These are phyloP conservation scores for Buxus sempervirens DNA, from an alignment of 164 flowering plant genomes.

Conservation along the genomic window DNA sequence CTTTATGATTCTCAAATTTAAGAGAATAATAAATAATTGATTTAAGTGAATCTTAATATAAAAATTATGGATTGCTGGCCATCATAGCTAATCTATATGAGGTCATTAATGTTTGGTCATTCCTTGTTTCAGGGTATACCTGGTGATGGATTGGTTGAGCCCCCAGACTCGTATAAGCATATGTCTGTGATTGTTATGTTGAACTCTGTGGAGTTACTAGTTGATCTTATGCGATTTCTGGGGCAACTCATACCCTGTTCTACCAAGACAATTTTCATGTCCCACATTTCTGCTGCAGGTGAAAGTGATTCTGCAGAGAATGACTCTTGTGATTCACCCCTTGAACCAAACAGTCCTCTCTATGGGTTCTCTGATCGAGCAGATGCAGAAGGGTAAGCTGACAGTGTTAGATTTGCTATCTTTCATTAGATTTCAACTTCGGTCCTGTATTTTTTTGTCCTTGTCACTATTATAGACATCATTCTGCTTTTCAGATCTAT, in stretches of 20 bases:
- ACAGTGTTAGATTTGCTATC: background rate
- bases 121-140: constrained; percentile 70
- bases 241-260: constrained; percentile 89
- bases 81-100: background rate
- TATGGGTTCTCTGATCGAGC: constrained; percentile 70
- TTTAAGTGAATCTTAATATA: too few species aligned
- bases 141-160: constrained; percentile 59
- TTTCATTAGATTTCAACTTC: background rate
- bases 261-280: constrained; percentile 72
- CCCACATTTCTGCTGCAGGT: constrained; percentile 88
- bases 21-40: too few species aligned
- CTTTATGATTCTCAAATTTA: background rate
- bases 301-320: constrained; percentile 99
- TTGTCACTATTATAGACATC: background rate
- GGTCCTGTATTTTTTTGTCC: background rate
- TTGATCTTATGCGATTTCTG: constrained; percentile 93
- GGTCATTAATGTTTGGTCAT: background rate
- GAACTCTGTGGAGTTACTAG: constrained; percentile 85
- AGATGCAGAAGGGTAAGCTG: constrained; percentile 65
- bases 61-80: background rate
- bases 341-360: constrained; percentile 96
- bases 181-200: constrained; percentile 85
- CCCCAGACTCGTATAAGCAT: constrained; percentile 74
- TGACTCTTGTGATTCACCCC: constrained; percentile 98
- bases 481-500: background rate